Base-by-base conservation (phyloP, 768 basidiomycete species). In the Amanita polypyramis region DNA sequence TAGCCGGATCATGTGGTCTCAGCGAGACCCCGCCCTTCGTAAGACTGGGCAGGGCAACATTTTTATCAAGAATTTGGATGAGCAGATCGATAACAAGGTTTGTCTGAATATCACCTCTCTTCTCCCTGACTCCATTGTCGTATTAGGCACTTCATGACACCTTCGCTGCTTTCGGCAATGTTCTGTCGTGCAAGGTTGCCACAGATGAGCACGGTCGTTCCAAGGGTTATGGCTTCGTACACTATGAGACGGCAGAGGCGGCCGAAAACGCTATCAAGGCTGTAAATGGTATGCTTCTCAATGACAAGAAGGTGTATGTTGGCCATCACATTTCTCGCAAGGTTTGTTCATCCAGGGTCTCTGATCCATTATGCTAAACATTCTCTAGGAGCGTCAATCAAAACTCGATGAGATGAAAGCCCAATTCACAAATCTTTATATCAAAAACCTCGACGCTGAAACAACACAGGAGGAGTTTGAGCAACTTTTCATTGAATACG, bases 1-100 rank as follows among this genome's bases (percentile, higher is more conserved):
- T 56, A 91, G 88, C 75, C 91, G 96, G 60, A 99, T 99, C 77
- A 99, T 99, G 96, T 98, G 96, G 95, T 97, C 94, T 61, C 96
- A 98, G 79, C 90, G 96, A 65, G 96, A 98, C 73, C 96, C 96
- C 51, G 91, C 93, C 57, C 82, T 99, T 63, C 89, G 96, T 69
- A 98, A 98, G 82, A 97, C 93, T 54, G 93, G 93, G 55, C 93
- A 97, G 72, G 96, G 96, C 67, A 99, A 99, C 68, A 92, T 99
- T 62, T 99, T 99, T 74, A 98, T 99, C 72, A 99, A 99, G 75
- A 99, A 99, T 71, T 71, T 99, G 56, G 94, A 96, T 60, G 91
- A 95, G 67, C 76, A 75, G 49, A 97, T 97, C 57, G 96, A 99
- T 70, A 97, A 99, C 77, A 97, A 97, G 80, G 87, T 83, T 41